Evolutionary conservation across 2,329 filamentous ascomycete genomes (phyloP).

Genomic region (Hypoxylon sp.): DNA sequence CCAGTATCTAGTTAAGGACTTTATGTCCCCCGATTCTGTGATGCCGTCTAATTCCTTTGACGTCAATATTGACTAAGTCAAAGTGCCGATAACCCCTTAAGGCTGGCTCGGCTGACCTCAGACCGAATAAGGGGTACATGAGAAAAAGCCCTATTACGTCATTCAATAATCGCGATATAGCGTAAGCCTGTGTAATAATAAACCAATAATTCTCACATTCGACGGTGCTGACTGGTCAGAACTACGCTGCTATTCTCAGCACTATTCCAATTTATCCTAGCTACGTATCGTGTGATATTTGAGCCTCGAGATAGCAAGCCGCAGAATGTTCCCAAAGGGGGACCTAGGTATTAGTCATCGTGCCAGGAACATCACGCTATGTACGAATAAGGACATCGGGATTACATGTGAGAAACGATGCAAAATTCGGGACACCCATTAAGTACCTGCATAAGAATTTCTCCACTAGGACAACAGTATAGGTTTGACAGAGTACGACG

Average conservation of each 20-base stretch:
- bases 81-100: background rate
- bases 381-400: background rate
- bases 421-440: background rate
- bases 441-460: background rate
- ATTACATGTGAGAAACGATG: background rate
- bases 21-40: background rate
- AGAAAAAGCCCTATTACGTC: background rate
- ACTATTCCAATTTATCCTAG: background rate
- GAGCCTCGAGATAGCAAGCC: background rate
- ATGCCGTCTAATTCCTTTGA: constrained; percentile 19
- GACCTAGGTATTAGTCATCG: background rate
- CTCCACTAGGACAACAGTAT: background rate
- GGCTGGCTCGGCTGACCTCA: constrained; percentile 26
- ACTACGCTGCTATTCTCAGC: constrained; percentile 16
- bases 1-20: background rate
- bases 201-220: constrained; percentile 4
- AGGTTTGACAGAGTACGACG: background rate
- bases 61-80: constrained; percentile 22
- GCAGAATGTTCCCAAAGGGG: background rate
- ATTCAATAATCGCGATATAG: background rate
- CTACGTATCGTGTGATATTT: background rate
- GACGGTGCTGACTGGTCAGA: constrained; percentile 23
- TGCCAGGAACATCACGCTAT: background rate
- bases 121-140: background rate
- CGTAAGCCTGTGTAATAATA: constrained; percentile 14